These are phyloP conservation scores for Mycena galericulata DNA, from an alignment of 768 basidiomycete genomes.

Conservation along the genomic window DNA sequence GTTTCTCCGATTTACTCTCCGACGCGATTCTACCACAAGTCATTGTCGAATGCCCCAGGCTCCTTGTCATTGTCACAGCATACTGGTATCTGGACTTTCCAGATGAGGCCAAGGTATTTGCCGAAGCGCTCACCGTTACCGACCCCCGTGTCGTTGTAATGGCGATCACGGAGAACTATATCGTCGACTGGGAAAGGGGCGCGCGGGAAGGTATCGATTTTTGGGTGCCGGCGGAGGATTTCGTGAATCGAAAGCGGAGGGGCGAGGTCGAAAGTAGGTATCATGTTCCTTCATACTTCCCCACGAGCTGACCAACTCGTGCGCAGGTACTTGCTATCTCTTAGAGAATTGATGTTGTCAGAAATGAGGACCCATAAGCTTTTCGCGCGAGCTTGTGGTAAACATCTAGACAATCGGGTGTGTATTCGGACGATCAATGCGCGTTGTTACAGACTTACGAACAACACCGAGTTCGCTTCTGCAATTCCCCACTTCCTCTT, in stretches of 20 bases:
- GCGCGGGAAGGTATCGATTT: not conserved
- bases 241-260: not conserved
- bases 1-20: not conserved
- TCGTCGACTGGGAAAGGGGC: not conserved
- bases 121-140: not conserved
- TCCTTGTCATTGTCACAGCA: not conserved
- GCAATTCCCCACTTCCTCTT: too few species aligned
- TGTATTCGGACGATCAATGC: not conserved
- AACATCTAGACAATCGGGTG: too few species aligned
- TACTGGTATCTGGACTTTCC: not conserved
- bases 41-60: not conserved
- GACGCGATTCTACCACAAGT: not conserved
- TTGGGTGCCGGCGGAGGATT: not conserved
- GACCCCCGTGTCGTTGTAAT: slow-evolving; percentile 11
- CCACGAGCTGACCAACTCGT: too few species aligned
- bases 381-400: too few species aligned
- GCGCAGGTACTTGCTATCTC: too few species aligned
- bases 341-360: too few species aligned
- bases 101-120: not conserved
- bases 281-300: too few species aligned
- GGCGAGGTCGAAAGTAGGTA: not conserved
- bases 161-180: not conserved
- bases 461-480: too few species aligned
- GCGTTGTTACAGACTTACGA: too few species aligned
- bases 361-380: too few species aligned